Evolutionary conservation across 345 rosid genomes (phyloP), one percentile per base, ranked within the genome.

Genomic region (Moringa oleifera): DNA sequence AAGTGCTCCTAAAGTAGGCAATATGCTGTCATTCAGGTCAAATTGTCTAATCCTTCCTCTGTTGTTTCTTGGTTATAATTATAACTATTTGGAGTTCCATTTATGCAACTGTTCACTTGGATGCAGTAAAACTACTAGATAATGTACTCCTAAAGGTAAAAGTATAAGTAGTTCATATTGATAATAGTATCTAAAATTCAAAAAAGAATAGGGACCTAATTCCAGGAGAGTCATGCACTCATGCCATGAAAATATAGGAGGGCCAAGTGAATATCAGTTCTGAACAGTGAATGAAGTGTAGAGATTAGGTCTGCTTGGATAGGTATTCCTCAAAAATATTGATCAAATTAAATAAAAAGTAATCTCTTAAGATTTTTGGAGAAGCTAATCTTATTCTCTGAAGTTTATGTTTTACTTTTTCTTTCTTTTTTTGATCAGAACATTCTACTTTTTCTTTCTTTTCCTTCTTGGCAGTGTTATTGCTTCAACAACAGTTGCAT

Each of bases 11-110:
- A 81, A 85, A 83, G 94, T 88, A 56, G 76, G 84, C 68, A 82
- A 80, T 69, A 93, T 93, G 98, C 73, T 90, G 68, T 90, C 98
- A 37, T 90, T 93, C 94, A 93, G 97, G 97, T 93, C 55, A 64
- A 76, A 58, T 63, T 73, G 37, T 67, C 64, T 51, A 63, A 21
- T 68, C 71, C 22, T 65, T 54, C 36, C 16, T 19, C 19, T 60
- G 7, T 58, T 52, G n/a, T 70, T 59, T 51, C 52, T 71, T 58
- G 61, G 23, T 23, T 23, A 61, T 45, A 22, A 15, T 33, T 24
- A 33, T 46, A 28, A 20, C 24, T 53, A 8, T 33, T 59, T 59
- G 28, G 8, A 28, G 33, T 16, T 41, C 1, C 1, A 41, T 52
- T 33, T 22, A 41, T 41, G 13, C 12, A 1, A 41, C 12, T 41